Percentiles rank a stretch among this genome's conserved stretches.
phyloP scores from a whole-genome alignment of 345 rosid species.

The Noccaea bulbosa region DNA sequence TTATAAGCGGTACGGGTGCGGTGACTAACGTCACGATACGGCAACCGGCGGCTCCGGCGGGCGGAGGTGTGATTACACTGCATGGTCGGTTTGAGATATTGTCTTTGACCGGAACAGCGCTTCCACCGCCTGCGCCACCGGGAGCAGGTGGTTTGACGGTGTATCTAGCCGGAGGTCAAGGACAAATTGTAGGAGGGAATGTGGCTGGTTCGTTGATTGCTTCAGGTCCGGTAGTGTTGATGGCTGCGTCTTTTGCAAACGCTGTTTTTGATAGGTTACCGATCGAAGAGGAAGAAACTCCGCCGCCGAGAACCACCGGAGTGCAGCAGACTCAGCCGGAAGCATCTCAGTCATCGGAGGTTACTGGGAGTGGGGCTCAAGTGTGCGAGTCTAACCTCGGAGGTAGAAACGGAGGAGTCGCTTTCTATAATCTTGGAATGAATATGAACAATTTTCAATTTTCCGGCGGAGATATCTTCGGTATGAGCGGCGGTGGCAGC shows the following conservation, averaged over 20 bases:
- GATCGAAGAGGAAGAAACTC: constrained; percentile 51
- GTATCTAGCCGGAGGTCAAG: constrained; percentile 75
- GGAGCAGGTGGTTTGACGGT: constrained; percentile 70
- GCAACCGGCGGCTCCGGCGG: constrained; percentile 54
- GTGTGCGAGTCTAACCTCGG: constrained; percentile 33
- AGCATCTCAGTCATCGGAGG: constrained; percentile 49
- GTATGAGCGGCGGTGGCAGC: constrained; percentile 46
- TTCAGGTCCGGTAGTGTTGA: constrained; percentile 68
- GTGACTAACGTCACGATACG: constrained; percentile 67
- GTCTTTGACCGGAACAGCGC: constrained; percentile 66
- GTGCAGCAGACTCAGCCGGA: constrained; percentile 45
- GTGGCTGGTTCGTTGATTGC: constrained; percentile 74
- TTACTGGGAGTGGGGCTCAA: constrained; percentile 33
- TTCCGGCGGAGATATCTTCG: constrained; percentile 54
- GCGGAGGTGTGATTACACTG: constrained; percentile 66
- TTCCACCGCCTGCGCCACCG: constrained; percentile 77
- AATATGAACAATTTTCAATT: constrained; percentile 58
- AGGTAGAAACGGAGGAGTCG: constrained; percentile 46
- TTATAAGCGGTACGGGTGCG: constrained; percentile 65
- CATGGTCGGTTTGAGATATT: constrained; percentile 77
- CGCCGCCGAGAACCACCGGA: constrained; percentile 43
- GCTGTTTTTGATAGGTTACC: constrained; percentile 79
- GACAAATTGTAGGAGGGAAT: constrained; percentile 74
- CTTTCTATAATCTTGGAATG: constrained; percentile 60
- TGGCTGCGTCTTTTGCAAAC: constrained; percentile 73